phyloP scores from a whole-genome alignment of 805 yeast genomes.

The Candida sakaeoensis region DNA sequence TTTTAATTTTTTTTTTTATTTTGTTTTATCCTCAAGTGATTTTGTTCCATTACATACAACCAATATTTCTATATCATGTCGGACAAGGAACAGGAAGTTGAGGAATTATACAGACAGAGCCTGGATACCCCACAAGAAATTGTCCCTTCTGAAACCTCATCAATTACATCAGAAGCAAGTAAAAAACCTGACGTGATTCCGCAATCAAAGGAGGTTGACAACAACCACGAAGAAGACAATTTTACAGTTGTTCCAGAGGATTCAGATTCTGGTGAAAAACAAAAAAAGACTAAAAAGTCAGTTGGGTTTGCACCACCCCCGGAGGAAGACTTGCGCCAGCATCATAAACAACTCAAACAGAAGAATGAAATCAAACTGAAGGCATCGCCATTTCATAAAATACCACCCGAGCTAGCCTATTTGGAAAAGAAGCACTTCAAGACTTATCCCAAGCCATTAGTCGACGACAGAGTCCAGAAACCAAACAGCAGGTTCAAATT shows the following conservation, averaged over 20 bases:
- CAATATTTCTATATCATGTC: neutral
- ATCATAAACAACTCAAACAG: slow-evolving; percentile 25
- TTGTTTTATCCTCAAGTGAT: too few relatives aligned
- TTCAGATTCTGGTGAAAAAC: too few relatives aligned
- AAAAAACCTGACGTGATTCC: neutral
- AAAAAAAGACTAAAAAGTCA: slow-evolving; percentile 20
- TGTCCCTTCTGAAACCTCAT: slow-evolving; percentile 4
- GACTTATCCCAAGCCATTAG: slow-evolving; percentile 28
- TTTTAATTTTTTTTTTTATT: too few relatives aligned
- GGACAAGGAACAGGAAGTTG: neutral
- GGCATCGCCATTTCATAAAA: slow-evolving; percentile 33
- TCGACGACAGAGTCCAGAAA: neutral
- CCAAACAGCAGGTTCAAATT: slow-evolving; percentile 3
- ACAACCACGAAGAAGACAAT: neutral
- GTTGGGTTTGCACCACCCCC: slow-evolving; percentile 41
- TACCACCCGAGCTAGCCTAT: slow-evolving; percentile 41
- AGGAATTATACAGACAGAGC: neutral
- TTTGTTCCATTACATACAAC: too few relatives aligned
- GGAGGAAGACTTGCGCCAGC: slow-evolving; percentile 31
- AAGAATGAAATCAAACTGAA: slow-evolving; percentile 24
- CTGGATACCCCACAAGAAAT: slow-evolving; percentile 4
- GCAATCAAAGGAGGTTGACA: neutral
- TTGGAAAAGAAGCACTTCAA: slow-evolving; percentile 21
- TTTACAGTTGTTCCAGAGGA: too few relatives aligned
- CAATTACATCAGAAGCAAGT: neutral